Evolutionary conservation across 2,329 filamentous ascomycete genomes (phyloP), one percentile per base, ranked within the genome.

Genomic region (Phialophora tarda): DNA sequence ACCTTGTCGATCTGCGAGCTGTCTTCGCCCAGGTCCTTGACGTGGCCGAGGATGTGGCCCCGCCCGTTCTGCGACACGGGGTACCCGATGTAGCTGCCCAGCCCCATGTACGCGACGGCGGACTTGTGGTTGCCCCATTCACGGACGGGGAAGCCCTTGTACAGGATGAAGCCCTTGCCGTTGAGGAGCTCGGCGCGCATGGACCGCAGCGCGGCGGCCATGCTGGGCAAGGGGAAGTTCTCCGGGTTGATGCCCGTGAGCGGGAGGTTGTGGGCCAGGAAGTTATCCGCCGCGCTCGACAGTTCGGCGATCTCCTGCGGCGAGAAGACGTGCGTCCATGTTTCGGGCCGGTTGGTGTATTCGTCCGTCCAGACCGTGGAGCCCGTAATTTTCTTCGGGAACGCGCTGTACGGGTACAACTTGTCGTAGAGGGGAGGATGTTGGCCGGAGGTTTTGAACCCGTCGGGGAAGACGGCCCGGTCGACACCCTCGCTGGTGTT

Each of bases 131-230:
- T 86, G 0, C 89, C 88, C 93, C 93, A 97, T 78, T 85, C 76
- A 51, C 85, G 74, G 0, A 93, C 91, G 0, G 92, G 92, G 76
- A 96, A 89, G 59, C 90, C 88, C 77, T 95, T 96, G 83, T 96
- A 95, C 14, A 96, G 85, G 69, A 95, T 90, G 80, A 96, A 96
- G 17, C 93, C 93, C 74, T 95, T 95, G 70, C 91, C 92, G 75
- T 96, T 86, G 63, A 96, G 78, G n/a, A 91, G 81, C 68, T 91
- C 89, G 21, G 84, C 81, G 58, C 87, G 84, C 67, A 91, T 82
- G 2, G 82, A 77, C 5, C 77, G 78, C 21, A 91, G 79, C 63
- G 86, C 83, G 1, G 74, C 70, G 8, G 82, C 78, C 47, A 91
- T 82, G 14, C 78, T 82, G 1, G 87, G 86, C 1, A 91, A 83